Evolutionary conservation across 1,139 yeast species (phyloP).

Genomic region (Diutina siamensis): DNA sequence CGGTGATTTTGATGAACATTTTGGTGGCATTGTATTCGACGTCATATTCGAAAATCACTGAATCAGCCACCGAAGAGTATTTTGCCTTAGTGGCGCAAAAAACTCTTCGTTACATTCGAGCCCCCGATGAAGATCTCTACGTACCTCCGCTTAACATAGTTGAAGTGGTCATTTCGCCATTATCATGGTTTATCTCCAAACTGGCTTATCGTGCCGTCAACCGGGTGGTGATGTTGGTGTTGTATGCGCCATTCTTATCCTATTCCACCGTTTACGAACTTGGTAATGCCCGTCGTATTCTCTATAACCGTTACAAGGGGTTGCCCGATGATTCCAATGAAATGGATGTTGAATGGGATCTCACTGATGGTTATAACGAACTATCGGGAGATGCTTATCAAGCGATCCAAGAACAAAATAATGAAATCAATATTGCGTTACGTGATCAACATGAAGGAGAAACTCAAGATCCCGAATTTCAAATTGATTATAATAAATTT

Average conservation of each 20-base stretch:
- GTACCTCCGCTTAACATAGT: conserved; percentile 78
- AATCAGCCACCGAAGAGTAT: conserved; percentile 74
- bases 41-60: conserved; percentile 73
- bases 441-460: conserved; percentile 52
- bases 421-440: conserved; percentile 27
- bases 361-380: conserved; percentile 61
- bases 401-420: conserved; percentile 28
- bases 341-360: conserved; percentile 68
- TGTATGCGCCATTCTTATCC: conserved; percentile 58
- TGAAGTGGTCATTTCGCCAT: conserved; percentile 39
- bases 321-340: conserved; percentile 76
- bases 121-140: conserved; percentile 78
- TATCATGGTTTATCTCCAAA: conserved; percentile 18
- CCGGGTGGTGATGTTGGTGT: conserved; percentile 44
- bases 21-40: conserved; percentile 77
- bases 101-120: conserved; percentile 72
- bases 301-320: conserved; percentile 57
- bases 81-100: conserved; percentile 78
- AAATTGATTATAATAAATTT: conserved; percentile 39
- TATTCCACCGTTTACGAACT: conserved; percentile 56
- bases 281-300: conserved; percentile 53
- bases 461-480: conserved; percentile 59
- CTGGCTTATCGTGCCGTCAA: conserved; percentile 26
- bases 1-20: conserved; percentile 67
- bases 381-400: conserved; percentile 24